Conservation (phyloP, 225 moss, liverwort and hornwort genomes). For the Takakia lepidozioides region DNA sequence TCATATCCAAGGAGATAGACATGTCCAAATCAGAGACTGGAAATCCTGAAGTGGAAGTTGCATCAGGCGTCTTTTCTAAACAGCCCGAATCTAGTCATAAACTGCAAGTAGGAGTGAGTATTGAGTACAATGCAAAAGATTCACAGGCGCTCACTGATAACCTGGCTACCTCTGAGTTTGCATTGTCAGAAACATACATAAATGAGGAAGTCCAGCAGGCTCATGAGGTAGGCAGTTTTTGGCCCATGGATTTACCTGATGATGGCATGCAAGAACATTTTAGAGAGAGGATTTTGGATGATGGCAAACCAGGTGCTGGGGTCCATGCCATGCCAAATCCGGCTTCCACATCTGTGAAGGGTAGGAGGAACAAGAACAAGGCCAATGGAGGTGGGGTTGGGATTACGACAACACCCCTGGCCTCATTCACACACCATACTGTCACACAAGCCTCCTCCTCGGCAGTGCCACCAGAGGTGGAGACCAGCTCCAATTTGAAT, state of each 20-base stretch:
- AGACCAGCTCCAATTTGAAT: constrained; percentile 41
- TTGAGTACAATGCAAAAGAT: constrained; percentile 32
- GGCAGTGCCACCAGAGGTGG: constrained; percentile 35
- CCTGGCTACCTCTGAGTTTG: constrained; percentile 18
- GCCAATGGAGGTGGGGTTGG: constrained; percentile 46
- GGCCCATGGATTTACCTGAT: constrained; percentile 22
- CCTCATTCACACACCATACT: constrained; percentile 32
- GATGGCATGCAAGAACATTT: constrained; percentile 64
- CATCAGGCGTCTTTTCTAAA: constrained; percentile 13
- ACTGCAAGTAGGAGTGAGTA: constrained; percentile 15
- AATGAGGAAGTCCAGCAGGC: constrained; percentile 45
- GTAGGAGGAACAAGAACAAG: constrained; percentile 93
- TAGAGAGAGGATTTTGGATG: constrained; percentile 44
- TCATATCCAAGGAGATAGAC: constrained; percentile 15
- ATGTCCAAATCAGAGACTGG: constrained; percentile 24
- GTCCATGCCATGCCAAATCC: constrained; percentile 42
- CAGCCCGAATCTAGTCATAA: constrained; percentile 22
- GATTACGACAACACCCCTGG: constrained; percentile 20
- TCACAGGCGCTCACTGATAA: constrained; percentile 16
- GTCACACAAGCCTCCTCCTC: constrained; percentile 15
- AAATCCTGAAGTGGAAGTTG: constrained; percentile 16
- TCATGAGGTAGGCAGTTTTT: constrained; percentile 60
- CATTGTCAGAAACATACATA: constrained; percentile 17
- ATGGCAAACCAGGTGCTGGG: constrained; percentile 39
- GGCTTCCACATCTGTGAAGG: constrained; percentile 57